Base-by-base conservation (phyloP, 2,329 filamentous ascomycete genomes). In the Pyricularia pennisetigena region DNA sequence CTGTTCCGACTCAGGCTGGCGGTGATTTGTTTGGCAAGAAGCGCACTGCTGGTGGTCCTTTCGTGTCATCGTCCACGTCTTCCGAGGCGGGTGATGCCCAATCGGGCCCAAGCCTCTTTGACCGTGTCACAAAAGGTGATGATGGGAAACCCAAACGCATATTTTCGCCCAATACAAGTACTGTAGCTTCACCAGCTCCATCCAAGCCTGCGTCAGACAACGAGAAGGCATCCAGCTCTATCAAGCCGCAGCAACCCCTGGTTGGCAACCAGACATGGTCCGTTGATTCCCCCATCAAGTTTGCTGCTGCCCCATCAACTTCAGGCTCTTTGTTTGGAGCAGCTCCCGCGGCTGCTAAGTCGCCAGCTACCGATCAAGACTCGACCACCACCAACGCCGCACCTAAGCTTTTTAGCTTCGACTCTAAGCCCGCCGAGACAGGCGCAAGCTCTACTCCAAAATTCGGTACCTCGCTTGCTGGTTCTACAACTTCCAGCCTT, bases 251-350 rank as follows among this genome's bases (percentile, higher is more conserved):
- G 68, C 67, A 72, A 62, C 68, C 72, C 49, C 71, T 72, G 26
- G 73, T 77, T 1, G 71, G 74, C 24, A 79, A 84, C 71, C 79
- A 83, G 64, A 84, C 81, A 0, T 85, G 82, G 82, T 83, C 79
- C 59, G 77, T 80, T 9, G 77, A 79, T 68, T 80, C 77, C 1
- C 85, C 85, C 2, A 85, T 88, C 74, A 86, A 86, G 73, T 86
- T 86, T 72, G 80, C 80, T 14, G 67, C 76, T 28, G 67, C 73
- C 76, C 32, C 54, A 10, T 57, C 66, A 76, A 54, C 70, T 41
- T 64, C 73, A 16, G 26, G 54, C 41, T 77, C 14, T 79, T 81
- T 69, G 75, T 62, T 62, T 10, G 59, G 59, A 49, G 68, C 73
- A 67, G 26, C 72, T 54, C 73, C 77, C n/a, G 69, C 77, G 9